Evolutionary conservation across 108 stramenopile genomes (phyloP).

Genomic region (Asterionellopsis glacialis): DNA sequence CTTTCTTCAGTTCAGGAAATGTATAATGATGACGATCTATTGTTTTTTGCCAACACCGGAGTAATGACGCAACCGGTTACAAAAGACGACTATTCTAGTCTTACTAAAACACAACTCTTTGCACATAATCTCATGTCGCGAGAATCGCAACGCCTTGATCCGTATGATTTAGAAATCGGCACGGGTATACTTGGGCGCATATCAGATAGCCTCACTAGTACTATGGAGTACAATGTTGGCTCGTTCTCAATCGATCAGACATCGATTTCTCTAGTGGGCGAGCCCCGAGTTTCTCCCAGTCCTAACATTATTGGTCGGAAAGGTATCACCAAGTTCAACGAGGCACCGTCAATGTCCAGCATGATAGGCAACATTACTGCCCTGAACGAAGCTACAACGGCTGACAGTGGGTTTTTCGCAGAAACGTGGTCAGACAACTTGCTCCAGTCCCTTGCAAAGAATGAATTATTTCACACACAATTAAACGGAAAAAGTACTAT

Average conservation of each 20-base stretch:
- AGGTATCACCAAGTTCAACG: conserved; percentile 28
- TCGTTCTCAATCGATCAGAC: conserved; percentile 28
- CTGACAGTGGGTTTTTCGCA: conserved; percentile 33
- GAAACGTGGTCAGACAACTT: conserved; percentile 42
- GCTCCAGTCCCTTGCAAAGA: conserved; percentile 18
- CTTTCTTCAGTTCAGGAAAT: conserved; percentile 18
- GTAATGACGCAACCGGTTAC: conserved; percentile 10
- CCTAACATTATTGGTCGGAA: conserved; percentile 8
- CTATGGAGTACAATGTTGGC: too few species aligned
- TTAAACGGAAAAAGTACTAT: too few species aligned
- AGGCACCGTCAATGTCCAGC: background rate
- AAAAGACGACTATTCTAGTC: conserved; percentile 10
- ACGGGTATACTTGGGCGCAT: conserved; percentile 30
- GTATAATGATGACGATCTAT: conserved; percentile 29
- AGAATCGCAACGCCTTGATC: conserved; percentile 36
- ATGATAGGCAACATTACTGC: too few species aligned
- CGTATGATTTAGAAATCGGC: conserved; percentile 17
- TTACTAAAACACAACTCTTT: conserved; percentile 33
- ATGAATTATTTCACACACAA: too few species aligned
- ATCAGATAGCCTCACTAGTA: background rate
- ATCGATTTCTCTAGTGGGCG: conserved; percentile 1
- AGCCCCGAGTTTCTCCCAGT: background rate
- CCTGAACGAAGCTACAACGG: too few species aligned
- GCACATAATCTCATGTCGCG: conserved; percentile 48
- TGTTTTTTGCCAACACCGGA: conserved; percentile 49